A percentile compares a stretch with the other conserved stretches of the same genome.
phyloP scores from a whole-genome alignment of 345 rosid species.

The Anacardium occidentale region DNA sequence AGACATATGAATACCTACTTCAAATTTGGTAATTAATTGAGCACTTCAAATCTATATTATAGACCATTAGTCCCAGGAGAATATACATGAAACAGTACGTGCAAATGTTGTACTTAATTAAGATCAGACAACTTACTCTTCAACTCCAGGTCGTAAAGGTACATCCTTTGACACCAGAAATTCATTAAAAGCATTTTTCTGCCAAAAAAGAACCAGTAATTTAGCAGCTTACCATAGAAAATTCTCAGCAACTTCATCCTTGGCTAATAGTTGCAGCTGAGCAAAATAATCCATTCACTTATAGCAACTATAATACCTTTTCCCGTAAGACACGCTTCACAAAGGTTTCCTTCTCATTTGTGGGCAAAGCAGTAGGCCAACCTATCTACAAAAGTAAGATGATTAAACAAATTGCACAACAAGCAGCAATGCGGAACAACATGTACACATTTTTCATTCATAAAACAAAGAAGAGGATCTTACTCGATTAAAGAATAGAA shows the following conservation, averaged over 20 bases:
- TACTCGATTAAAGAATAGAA: slow-evolving; percentile 76
- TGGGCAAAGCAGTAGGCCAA: slow-evolving; percentile 93
- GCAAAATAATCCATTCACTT: background rate
- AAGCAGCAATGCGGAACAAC: slow-evolving; percentile 3
- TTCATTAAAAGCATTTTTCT: slow-evolving; percentile 81
- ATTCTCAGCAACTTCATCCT: background rate
- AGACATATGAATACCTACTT: background rate
- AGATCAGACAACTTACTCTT: slow-evolving; percentile 58
- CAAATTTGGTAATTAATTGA: background rate
- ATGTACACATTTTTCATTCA: slow-evolving; percentile 6
- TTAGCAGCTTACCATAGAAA: slow-evolving; percentile 17
- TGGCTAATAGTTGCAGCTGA: background rate
- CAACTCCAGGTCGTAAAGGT: slow-evolving; percentile 81
- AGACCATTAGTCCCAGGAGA: background rate
- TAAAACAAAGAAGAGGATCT: slow-evolving; percentile 14
- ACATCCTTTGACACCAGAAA: slow-evolving; percentile 55
- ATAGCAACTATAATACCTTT: slow-evolving; percentile 50
- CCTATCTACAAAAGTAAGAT: slow-evolving; percentile 54
- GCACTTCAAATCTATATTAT: background rate
- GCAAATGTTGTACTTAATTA: background rate
- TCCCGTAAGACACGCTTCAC: slow-evolving; percentile 64
- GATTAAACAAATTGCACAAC: slow-evolving; percentile 7
- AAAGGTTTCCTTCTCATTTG: slow-evolving; percentile 71
- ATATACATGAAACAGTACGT: background rate
- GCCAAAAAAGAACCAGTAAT: slow-evolving; percentile 33